Conservation (phyloP, 2,329 filamentous ascomycete species). For the Periglandula ipomoeae region DNA sequence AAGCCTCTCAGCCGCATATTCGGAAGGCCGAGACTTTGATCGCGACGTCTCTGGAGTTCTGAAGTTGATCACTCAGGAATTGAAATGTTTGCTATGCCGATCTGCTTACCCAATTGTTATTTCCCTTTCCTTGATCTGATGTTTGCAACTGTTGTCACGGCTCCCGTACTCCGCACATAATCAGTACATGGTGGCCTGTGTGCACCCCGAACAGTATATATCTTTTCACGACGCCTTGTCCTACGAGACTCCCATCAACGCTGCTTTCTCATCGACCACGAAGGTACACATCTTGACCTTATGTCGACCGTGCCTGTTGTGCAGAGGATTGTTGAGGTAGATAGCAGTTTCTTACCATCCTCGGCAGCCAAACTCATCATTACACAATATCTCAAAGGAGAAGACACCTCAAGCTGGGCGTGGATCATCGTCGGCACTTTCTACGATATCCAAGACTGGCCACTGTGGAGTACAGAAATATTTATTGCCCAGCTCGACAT, state of each 20-base stretch:
- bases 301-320: conserved; percentile 13
- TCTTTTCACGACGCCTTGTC: background rate
- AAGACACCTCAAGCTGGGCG: conserved; percentile 29
- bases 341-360: conserved; percentile 27
- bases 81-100: background rate
- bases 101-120: background rate
- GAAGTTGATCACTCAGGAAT: background rate
- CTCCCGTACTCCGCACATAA: background rate
- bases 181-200: background rate
- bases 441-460: conserved; percentile 30
- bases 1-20: background rate
- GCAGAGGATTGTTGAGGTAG: conserved; percentile 19
- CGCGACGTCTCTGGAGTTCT: background rate
- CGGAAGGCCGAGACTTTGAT: background rate
- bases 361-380: conserved; percentile 37
- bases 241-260: background rate
- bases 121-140: background rate
- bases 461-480: conserved; percentile 38
- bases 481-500: conserved; percentile 25
- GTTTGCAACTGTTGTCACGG: background rate
- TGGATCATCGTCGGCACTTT: conserved; percentile 39
- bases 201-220: background rate
- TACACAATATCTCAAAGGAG: conserved; percentile 30
- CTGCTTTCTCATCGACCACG: background rate
- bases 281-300: background rate